Base-by-base conservation (phyloP, 1,284 basidiomycete species). In the Ceratorhiza oryzae-sativae region DNA sequence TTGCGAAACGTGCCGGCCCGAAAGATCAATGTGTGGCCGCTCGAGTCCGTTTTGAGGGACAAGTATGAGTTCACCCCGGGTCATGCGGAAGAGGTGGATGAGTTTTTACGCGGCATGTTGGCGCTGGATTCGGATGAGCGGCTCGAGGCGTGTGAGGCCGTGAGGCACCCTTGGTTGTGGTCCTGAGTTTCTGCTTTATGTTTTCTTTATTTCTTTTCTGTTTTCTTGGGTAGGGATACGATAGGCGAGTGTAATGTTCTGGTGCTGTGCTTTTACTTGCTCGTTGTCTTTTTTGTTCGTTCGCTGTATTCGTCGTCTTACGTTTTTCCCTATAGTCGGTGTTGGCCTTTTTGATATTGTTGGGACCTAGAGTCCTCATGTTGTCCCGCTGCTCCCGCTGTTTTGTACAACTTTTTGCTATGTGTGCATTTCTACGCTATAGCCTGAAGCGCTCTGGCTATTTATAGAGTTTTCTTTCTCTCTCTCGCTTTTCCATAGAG, bases 81-180 rank as follows among this genome's bases (percentile, higher is more conserved):
- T 20, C 46, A 58, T 15, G 73, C 67, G 8, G 39, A 72, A 20
- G 41, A 67, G 25, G 32, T 74, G 20, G 58, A 45, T 18, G 27
- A 23, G 41, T 75, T 75, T 61, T 55, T 75, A 59, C 45, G 67
- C 18, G 49, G 60, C 13, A 53, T 74, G 49, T 48, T 75, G 41
- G 59, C 71, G n/a, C 56, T 74, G 13, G 74, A 75, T 48, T 62
- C 72, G 23, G 60, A 51, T 34, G 55, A 67, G 36, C 70, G 74
- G 13, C 45, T 71, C 15, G 30, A 23, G 27, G 74, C 74, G 23
- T 61, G 48, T 23, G 73, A 73, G 3, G 59, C 74, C 27, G 61
- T 51, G 20, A 46, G 68, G 9, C 74, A 75, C 30, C 74, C 74
- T 10, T 75, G 74, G 74, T 49, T 75, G 27, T 62, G 51, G 56